Evolutionary conservation across 371 early-diverging fungal species (phyloP).

Genomic region (Mortierella sp.): DNA sequence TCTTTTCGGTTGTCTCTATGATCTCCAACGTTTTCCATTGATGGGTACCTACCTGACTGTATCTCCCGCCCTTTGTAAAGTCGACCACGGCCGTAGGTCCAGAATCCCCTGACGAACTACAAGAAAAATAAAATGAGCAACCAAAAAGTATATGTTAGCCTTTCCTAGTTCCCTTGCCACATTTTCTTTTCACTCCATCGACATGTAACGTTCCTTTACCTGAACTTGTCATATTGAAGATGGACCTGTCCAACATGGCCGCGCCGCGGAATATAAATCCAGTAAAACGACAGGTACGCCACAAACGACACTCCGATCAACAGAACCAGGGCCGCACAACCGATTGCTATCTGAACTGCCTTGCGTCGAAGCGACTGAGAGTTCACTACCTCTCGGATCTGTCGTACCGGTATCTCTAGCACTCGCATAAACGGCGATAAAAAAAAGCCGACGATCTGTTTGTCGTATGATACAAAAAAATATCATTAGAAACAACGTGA

Average conservation of each 20-base stretch:
- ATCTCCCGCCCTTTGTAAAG: constrained; percentile 14
- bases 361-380: constrained; percentile 31
- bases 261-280: constrained; percentile 61
- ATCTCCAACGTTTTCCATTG: not conserved
- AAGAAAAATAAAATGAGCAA: not conserved
- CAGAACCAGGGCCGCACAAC: constrained; percentile 18
- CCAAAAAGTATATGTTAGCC: not conserved
- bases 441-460: constrained; percentile 36
- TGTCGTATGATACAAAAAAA: not conserved
- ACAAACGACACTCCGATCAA: constrained; percentile 45
- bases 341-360: constrained; percentile 24
- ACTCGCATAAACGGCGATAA: constrained; percentile 29
- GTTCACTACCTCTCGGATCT: constrained; percentile 3
- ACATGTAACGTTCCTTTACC: not conserved
- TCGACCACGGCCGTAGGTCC: constrained; percentile 8
- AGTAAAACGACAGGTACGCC: constrained; percentile 62
- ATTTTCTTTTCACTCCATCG: not conserved
- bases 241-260: constrained; percentile 60
- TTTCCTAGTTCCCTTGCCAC: not conserved
- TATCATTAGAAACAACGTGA: not conserved
- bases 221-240: constrained; percentile 55
- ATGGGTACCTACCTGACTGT: not conserved
- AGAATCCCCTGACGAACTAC: not conserved
- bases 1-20: no score
- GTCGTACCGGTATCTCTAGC: constrained; percentile 22